phyloP scores from a whole-genome alignment of 768 basidiomycete genomes.

The Panaeolus cyanescens region DNA sequence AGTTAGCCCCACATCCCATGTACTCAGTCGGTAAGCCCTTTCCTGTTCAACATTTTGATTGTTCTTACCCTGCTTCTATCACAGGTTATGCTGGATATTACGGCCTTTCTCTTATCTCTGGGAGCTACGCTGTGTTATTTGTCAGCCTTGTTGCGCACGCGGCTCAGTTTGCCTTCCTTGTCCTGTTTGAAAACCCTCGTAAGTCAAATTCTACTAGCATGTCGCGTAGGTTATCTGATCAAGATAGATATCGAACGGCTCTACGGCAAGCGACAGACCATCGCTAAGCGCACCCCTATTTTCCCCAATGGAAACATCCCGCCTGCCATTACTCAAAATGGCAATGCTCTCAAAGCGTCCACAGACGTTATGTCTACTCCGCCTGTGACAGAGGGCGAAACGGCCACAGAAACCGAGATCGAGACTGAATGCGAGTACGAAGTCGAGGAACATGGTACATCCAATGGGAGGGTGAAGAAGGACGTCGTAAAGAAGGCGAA shows the following conservation, averaged over 20 bases:
- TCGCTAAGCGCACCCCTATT: conserved; percentile 81
- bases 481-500: conserved; percentile 15
- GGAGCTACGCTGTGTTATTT: conserved; percentile 89
- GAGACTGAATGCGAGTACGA: conserved; percentile 60
- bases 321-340: conserved; percentile 19
- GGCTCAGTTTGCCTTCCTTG: conserved; percentile 93
- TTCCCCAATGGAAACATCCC: conserved; percentile 25
- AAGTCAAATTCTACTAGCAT: conserved; percentile 31
- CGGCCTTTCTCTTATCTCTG: conserved; percentile 88
- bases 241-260: conserved; percentile 84
- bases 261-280: conserved; percentile 90
- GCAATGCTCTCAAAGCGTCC: conserved; percentile 20
- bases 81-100: conserved; percentile 97
- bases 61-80: not conserved
- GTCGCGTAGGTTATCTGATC: not conserved
- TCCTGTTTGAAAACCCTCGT: conserved; percentile 98
- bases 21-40: conserved; percentile 71
- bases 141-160: conserved; percentile 94
- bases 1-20: conserved; percentile 93
- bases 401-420: conserved; percentile 69
- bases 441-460: conserved; percentile 13
- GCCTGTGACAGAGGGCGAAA: conserved; percentile 70
- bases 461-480: not conserved
- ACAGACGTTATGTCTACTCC: conserved; percentile 51
- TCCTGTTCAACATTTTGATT: conserved; percentile 3